Evolutionary conservation across 805 yeast genomes (phyloP).

Genomic region (Schizosaccharomyces cryophilus): DNA sequence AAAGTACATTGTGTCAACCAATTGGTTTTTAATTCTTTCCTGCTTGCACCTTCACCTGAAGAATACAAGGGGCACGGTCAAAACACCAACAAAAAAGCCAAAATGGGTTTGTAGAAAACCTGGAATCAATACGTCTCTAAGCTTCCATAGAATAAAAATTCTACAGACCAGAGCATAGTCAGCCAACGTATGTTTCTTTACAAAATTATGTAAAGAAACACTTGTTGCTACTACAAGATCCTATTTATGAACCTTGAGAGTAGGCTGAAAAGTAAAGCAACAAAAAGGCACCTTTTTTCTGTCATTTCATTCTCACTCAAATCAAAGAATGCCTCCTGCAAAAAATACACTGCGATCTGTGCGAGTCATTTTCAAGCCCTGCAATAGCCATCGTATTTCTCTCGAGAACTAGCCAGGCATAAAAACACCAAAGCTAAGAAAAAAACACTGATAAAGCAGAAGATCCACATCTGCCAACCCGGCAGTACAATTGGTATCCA

Average conservation of each 20-base stretch:
- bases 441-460: not conserved
- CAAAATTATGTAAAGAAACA: not conserved
- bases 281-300: not conserved
- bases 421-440: too few relatives aligned
- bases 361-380: too few relatives aligned
- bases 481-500: not conserved
- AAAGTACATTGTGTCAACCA: not conserved
- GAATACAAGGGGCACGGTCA: not conserved
- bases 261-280: too few relatives aligned
- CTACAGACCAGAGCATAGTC: not conserved
- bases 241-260: not conserved
- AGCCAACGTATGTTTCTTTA: not conserved
- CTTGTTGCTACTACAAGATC: not conserved
- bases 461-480: not conserved
- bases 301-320: not conserved
- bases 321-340: not conserved
- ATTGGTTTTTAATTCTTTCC: not conserved
- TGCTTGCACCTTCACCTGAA: not conserved
- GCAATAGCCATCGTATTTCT: too few relatives aligned
- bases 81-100: not conserved
- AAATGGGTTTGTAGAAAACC: not conserved
- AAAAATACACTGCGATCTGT: not conserved
- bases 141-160: not conserved
- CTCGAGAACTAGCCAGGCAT: too few relatives aligned
- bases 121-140: too few relatives aligned